Evolutionary conservation across 192 early-diverging fungal genomes (phyloP), one percentile per base, ranked within the genome.

Genomic region (Coemansia sp.): DNA sequence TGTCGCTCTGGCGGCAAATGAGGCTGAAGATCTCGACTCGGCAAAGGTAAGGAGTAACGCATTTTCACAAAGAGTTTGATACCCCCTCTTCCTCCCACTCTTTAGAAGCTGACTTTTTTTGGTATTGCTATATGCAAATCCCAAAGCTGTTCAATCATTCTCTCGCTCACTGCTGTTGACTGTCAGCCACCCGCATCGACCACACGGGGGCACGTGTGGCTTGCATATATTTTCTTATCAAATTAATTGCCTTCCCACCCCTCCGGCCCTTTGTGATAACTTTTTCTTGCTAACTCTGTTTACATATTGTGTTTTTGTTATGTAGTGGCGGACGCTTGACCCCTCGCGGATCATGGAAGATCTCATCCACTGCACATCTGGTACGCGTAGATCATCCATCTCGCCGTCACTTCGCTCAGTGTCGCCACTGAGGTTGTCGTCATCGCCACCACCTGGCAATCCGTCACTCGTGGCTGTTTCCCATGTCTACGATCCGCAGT

Each of bases 331-430:
- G 56, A 81, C 56, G 44, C 70, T 81, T 34, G 79, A 81, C 47
- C 79, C 79, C 29, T 63, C 79, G 52, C 63, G 79, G 53, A 81
- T 81, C 27, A 81, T 81, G 79, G 79, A 81, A 60, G 79, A 81
- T 56, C 56, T 81, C 4, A 76, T 81, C 15, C 70, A 76, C 59
- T 81, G 78, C 58, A 81, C 78, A 9, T 24, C 61, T 11, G 73
- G 70, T 7, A 52, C 53, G 16, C 77, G 74, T 40, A 70, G 79
- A 41, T 64, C 70, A 1, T 78, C 75, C 12, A 45, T 71, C 12
- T 69, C 78, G 30, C 64, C 72, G 50, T 75, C 78, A 44, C 78
- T 75, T 15, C 62, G 69, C 53, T 69, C 70, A 20, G 39, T 15
- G 12, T 66, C 78, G 20, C 67, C 64, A 15, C 45, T 24, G 7